phyloP scores from a whole-genome alignment of 2,329 filamentous ascomycete species.

The Nannizziopsis arthrosporioides region DNA sequence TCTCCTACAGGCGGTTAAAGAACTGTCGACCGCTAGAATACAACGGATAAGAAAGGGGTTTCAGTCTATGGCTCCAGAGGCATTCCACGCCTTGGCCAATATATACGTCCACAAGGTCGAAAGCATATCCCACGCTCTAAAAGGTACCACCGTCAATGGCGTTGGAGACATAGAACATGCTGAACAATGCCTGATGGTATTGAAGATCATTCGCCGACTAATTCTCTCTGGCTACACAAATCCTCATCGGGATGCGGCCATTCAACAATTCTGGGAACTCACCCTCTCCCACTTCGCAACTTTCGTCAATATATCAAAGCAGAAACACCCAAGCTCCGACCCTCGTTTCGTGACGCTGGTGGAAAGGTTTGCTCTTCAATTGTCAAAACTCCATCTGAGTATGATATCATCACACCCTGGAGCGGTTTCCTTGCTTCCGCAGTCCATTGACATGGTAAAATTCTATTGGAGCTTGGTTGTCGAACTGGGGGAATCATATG shows the following conservation, averaged over 20 bases:
- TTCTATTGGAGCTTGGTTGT: slow-evolving; percentile 78
- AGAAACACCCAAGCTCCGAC: slow-evolving; percentile 44
- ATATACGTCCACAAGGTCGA: slow-evolving; percentile 67
- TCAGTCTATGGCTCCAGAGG: slow-evolving; percentile 66
- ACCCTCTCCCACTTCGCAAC: slow-evolving; percentile 67
- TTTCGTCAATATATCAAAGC: slow-evolving; percentile 54
- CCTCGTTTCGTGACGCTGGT: slow-evolving; percentile 48
- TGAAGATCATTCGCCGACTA: slow-evolving; percentile 71
- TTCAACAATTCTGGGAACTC: slow-evolving; percentile 68
- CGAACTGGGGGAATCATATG: slow-evolving; percentile 60
- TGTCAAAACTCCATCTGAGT: slow-evolving; percentile 81
- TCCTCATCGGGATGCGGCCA: slow-evolving; percentile 65
- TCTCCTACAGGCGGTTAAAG: slow-evolving; percentile 78
- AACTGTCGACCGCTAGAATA: slow-evolving; percentile 69
- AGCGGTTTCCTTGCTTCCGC: slow-evolving; percentile 70
- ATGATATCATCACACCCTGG: slow-evolving; percentile 71
- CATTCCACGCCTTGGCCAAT: slow-evolving; percentile 65
- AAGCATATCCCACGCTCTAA: slow-evolving; percentile 54
- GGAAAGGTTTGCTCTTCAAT: slow-evolving; percentile 79
- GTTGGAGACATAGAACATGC: slow-evolving; percentile 52
- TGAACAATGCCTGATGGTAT: slow-evolving; percentile 62
- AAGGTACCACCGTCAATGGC: slow-evolving; percentile 47
- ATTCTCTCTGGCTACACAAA: slow-evolving; percentile 71
- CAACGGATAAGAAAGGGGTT: slow-evolving; percentile 63
- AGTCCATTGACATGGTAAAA: slow-evolving; percentile 62